A percentile compares a stretch with the other conserved stretches of the same genome.
Conservation (phyloP, 1,284 basidiomycete genomes). For the Fistulina hepatica region DNA sequence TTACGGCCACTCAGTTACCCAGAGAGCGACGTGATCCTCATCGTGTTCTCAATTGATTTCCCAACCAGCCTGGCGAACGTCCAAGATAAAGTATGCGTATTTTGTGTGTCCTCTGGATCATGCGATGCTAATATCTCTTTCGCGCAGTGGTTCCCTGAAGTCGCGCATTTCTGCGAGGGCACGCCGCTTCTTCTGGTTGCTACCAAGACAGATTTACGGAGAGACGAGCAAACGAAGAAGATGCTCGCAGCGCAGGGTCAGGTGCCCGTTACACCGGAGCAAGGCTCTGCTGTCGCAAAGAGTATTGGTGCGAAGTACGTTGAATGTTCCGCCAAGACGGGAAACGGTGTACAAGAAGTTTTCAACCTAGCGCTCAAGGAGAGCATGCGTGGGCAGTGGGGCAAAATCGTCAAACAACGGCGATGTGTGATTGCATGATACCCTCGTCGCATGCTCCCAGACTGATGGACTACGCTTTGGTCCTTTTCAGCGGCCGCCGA, state of each 20-base stretch:
- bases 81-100: slow-evolving; percentile 67
- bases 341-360: slow-evolving; percentile 83
- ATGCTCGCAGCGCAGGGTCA: slow-evolving; percentile 91
- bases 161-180: slow-evolving; percentile 93
- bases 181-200: slow-evolving; percentile 90
- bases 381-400: slow-evolving; percentile 70
- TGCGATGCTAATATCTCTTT: background rate
- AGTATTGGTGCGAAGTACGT: slow-evolving; percentile 94
- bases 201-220: slow-evolving; percentile 87
- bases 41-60: slow-evolving; percentile 96
- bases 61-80: slow-evolving; percentile 93
- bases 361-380: slow-evolving; percentile 86
- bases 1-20: slow-evolving; percentile 91
- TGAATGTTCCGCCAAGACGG: slow-evolving; percentile 92
- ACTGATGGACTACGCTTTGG: too few relatives aligned
- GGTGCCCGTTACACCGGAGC: slow-evolving; percentile 69
- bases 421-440: slow-evolving; percentile 70
- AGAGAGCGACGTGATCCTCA: slow-evolving; percentile 92
- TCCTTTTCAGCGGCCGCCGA: too few relatives aligned
- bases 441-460: too few relatives aligned
- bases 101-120: background rate
- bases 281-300: slow-evolving; percentile 71
- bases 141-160: slow-evolving; percentile 92
- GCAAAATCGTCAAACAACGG: slow-evolving; percentile 60
- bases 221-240: slow-evolving; percentile 80